These are phyloP conservation scores for Blumeriella jaapii DNA, from an alignment of 2,329 filamentous ascomycete species.

Conservation along the genomic window DNA sequence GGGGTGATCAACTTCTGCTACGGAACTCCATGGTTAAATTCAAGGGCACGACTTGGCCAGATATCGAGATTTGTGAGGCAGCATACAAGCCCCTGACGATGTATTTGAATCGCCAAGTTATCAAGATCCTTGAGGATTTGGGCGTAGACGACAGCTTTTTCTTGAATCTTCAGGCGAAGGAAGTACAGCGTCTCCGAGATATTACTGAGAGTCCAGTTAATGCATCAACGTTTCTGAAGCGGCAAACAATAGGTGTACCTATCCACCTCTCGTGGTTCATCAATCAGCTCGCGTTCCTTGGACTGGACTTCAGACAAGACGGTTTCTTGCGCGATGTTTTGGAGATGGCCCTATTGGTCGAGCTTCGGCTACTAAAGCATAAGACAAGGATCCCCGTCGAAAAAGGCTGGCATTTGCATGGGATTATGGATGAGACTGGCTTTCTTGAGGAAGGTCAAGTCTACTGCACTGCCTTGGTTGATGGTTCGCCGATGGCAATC, in stretches of 20 bases:
- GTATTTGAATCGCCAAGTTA: constrained; percentile 66
- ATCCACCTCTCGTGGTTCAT: constrained; percentile 54
- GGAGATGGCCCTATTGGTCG: constrained; percentile 57
- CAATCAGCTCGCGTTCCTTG: constrained; percentile 42
- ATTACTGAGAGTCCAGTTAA: constrained; percentile 48
- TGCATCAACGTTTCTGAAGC: constrained; percentile 54
- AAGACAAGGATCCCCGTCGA: constrained; percentile 62
- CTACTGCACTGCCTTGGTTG: constrained; percentile 39
- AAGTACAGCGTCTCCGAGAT: constrained; percentile 45
- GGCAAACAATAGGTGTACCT: constrained; percentile 46
- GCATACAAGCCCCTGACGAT: constrained; percentile 56
- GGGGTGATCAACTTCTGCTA: constrained; percentile 47
- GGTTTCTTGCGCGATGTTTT: constrained; percentile 58
- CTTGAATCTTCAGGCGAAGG: constrained; percentile 48
- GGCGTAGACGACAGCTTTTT: constrained; percentile 48
- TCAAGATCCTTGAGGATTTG: constrained; percentile 80
- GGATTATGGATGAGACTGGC: constrained; percentile 72
- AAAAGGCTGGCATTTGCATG: constrained; percentile 65
- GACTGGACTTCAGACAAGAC: constrained; percentile 56
- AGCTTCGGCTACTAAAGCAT: constrained; percentile 66
- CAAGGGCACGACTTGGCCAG: constrained; percentile 36
- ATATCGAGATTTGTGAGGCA: constrained; percentile 63
- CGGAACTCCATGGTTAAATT: constrained; percentile 77
- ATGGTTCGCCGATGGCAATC: not conserved
- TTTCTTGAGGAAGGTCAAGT: constrained; percentile 56